Evolutionary conservation across 352 stramenopile genomes (phyloP), one percentile per base, ranked within the genome.

Genomic region (Pythium coloratum): DNA sequence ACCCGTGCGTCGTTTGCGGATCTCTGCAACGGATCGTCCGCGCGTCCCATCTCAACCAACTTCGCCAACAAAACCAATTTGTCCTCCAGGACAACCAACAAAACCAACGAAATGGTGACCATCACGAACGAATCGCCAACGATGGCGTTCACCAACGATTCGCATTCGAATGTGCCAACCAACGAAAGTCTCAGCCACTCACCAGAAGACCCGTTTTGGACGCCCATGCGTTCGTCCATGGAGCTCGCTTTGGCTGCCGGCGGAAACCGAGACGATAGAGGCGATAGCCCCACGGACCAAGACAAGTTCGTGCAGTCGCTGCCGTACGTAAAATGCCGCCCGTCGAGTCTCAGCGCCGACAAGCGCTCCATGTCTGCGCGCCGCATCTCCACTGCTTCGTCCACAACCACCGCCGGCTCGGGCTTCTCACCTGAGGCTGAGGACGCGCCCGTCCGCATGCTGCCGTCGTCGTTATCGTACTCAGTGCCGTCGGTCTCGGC

Each of bases 401-500:
- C 73, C 3, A 75, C 78, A 7, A 84, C 80, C 33, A 78, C 81
- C 20, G 50, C 47, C 18, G 54, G 71, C 14, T 76, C 73, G 30
- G 74, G 71, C 12, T 62, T 44, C 12, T 80, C 73, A 9, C 69
- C 74, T 16, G 71, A 75, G 30, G 59, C 40, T 3, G 75, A 82
- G n/a, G 71, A 85, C 10, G 55, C 57, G 0, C 28, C 28, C 33
- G 63, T 64, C n/a, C 64, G 72, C 49, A 67, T 80, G 51, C 66
- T 91, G 42, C 73, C 77, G 18, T 73, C 72, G 51, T 85, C 82
- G 47, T 73, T 90, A 14, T 91, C 82, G 44, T 92, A 92, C 70
- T 92, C 84, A 55, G 82, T 93, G 32, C 84, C 84, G 58, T 80
- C 76, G 42, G 74, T 72, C 10, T 80, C 80, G 14, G 54, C 85